Base-by-base conservation (phyloP, 257 asterid genomes). In the Verbascum thapsus region DNA sequence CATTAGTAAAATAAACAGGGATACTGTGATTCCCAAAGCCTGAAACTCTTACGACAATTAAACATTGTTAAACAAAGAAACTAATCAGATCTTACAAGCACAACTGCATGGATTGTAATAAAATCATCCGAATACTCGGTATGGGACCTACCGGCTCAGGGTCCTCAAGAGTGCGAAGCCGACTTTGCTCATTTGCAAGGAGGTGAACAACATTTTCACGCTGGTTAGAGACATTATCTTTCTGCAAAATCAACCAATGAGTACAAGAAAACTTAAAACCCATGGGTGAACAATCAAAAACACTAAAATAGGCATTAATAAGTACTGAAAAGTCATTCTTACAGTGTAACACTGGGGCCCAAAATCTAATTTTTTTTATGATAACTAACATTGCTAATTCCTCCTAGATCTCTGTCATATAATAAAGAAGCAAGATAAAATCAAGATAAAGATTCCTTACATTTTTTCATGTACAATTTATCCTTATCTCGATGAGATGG, bases 141-240 rank as follows among this genome's bases (percentile, higher is more conserved):
- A 44, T 30, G 37, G 55, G 65, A 85, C 94, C 37, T 72, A 92
- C 99, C 53, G 96, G 94, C 63, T 92, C 97, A 60, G 79, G 80
- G 53, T 86, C 96, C 54, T 88, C 96, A 18, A 78, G 97, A 74
- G 77, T 74, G 68, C 82, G 85, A 71, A 92, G 83, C 49, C 95
- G 89, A 60, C 85, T 92, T 63, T 92, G 99, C 78, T 89, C 97
- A 76, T 92, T 92, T 52, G 96, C 90, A 48, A 92, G 96, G 70
- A 89, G 97, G 77, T 82, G 97, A 75, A 89, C 86, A 34, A 83
- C 81, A 72, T 92, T 91, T 66, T 92, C 99, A 55, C 99, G 87
- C 77, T 92, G 99, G 80, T 89, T 92, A 37, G 97, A 83, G 71
- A 89, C 94, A 58, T 76, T 92, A 68, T 74, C 99, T 76, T 83